A percentile compares a stretch with the other conserved stretches of the same genome.
Conservation (phyloP, 257 asterid species). For the Ajuga chamaepitys region DNA sequence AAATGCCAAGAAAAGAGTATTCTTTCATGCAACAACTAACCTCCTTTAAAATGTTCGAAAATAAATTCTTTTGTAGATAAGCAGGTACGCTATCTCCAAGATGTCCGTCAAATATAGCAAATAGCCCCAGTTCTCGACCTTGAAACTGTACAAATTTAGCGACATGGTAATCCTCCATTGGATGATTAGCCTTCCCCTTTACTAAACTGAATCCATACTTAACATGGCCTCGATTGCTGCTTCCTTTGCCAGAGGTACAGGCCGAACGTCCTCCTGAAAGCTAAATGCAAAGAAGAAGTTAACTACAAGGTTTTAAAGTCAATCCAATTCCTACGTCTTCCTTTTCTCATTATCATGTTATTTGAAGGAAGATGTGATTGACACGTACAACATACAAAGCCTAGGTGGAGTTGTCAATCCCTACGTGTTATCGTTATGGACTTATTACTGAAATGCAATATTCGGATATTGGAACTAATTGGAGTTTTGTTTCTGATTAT, state of each 20-base stretch:
- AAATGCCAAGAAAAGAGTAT: background rate
- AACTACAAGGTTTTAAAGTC: conserved; percentile 1
- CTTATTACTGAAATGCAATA: too few species aligned
- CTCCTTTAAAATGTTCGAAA: conserved; percentile 83
- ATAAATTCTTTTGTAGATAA: conserved; percentile 76
- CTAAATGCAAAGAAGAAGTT: conserved; percentile 28
- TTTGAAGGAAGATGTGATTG: background rate
- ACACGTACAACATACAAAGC: background rate
- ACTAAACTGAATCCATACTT: conserved; percentile 76
- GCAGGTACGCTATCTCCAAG: conserved; percentile 88
- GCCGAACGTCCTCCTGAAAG: conserved; percentile 49
- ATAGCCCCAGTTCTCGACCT: conserved; percentile 69
- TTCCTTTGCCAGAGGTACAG: conserved; percentile 69
- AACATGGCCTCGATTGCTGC: conserved; percentile 44
- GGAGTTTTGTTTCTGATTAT: too few species aligned
- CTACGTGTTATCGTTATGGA: too few species aligned
- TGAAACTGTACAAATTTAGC: conserved; percentile 52
- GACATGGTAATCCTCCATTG: conserved; percentile 87
- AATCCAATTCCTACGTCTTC: background rate
- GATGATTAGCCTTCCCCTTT: conserved; percentile 76
- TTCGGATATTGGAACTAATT: too few species aligned
- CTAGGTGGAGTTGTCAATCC: too few species aligned
- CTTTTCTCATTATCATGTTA: too few species aligned
- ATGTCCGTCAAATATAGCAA: conserved; percentile 91
- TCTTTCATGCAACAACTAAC: conserved; percentile 36